Conservation (phyloP, 2,329 filamentous ascomycete species). For the Metarhizium guizhouense region DNA sequence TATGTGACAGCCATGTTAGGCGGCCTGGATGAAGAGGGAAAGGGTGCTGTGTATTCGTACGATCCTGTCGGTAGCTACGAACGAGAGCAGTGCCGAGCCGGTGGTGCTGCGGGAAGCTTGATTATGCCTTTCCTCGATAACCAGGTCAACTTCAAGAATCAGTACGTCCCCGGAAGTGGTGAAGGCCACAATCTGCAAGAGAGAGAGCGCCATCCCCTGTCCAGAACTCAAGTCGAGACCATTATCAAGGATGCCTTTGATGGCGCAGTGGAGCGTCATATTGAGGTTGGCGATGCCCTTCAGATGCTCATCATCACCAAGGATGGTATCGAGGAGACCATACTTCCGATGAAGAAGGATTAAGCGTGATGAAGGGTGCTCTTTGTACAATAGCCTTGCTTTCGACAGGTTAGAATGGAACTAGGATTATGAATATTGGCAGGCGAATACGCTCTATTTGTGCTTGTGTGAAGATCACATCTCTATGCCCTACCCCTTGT, state of each 20-base stretch:
- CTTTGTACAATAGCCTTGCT: slow-evolving; percentile 6
- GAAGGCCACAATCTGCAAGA: slow-evolving; percentile 72
- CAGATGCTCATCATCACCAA: slow-evolving; percentile 92
- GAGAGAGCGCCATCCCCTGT: slow-evolving; percentile 60
- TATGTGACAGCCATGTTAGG: slow-evolving; percentile 93
- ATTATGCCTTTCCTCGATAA: slow-evolving; percentile 99
- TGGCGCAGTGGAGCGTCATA: slow-evolving; percentile 95
- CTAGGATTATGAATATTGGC: background rate
- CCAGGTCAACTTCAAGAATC: slow-evolving; percentile 99
- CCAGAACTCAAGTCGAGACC: slow-evolving; percentile 66
- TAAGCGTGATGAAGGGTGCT: slow-evolving; percentile 31
- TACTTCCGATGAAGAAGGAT: slow-evolving; percentile 81
- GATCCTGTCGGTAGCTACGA: slow-evolving; percentile 98
- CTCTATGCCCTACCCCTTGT: too few species aligned
- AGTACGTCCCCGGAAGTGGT: slow-evolving; percentile 82
- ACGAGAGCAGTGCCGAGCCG: slow-evolving; percentile 89
- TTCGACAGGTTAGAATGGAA: slow-evolving; percentile 3
- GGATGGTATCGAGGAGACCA: slow-evolving; percentile 80
- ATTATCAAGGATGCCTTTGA: slow-evolving; percentile 97
- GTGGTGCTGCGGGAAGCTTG: slow-evolving; percentile 81
- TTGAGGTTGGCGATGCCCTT: slow-evolving; percentile 92
- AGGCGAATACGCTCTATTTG: background rate
- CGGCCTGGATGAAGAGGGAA: slow-evolving; percentile 88
- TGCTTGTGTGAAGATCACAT: background rate
- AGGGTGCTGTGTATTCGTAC: slow-evolving; percentile 92